These are phyloP conservation scores for Monilinia laxa DNA, from an alignment of 2,329 filamentous ascomycete species.

Conservation along the genomic window DNA sequence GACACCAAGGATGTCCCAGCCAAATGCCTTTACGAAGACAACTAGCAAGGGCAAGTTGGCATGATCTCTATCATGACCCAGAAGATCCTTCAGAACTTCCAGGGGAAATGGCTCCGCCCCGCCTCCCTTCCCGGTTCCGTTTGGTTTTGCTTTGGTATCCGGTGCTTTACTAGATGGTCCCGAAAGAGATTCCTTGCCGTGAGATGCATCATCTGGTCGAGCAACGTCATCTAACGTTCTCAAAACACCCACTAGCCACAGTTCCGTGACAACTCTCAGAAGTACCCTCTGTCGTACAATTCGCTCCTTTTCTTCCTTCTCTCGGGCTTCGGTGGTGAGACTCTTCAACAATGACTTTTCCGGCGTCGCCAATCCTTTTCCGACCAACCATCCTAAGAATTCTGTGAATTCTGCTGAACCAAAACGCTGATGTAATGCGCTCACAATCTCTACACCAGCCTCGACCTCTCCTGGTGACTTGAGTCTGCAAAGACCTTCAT, in stretches of 20 bases:
- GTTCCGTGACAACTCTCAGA: slow-evolving; percentile 85
- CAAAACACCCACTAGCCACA: slow-evolving; percentile 90
- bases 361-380: slow-evolving; percentile 85
- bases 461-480: slow-evolving; percentile 91
- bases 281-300: slow-evolving; percentile 81
- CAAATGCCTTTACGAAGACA: slow-evolving; percentile 92
- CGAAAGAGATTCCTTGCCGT: slow-evolving; percentile 47
- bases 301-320: slow-evolving; percentile 94
- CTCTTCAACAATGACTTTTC: slow-evolving; percentile 81
- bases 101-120: slow-evolving; percentile 90
- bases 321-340: slow-evolving; percentile 75
- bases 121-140: slow-evolving; percentile 57
- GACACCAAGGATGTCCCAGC: slow-evolving; percentile 90
- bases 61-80: slow-evolving; percentile 92
- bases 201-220: slow-evolving; percentile 60
- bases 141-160: slow-evolving; percentile 56
- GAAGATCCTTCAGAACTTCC: slow-evolving; percentile 94
- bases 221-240: slow-evolving; percentile 72
- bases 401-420: slow-evolving; percentile 87
- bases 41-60: slow-evolving; percentile 87
- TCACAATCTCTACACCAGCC: slow-evolving; percentile 87
- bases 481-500: slow-evolving; percentile 87
- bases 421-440: slow-evolving; percentile 93
- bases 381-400: slow-evolving; percentile 88
- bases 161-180: slow-evolving; percentile 59